phyloP scores from a whole-genome alignment of 345 rosid genomes.

The Camelina neglecta region DNA sequence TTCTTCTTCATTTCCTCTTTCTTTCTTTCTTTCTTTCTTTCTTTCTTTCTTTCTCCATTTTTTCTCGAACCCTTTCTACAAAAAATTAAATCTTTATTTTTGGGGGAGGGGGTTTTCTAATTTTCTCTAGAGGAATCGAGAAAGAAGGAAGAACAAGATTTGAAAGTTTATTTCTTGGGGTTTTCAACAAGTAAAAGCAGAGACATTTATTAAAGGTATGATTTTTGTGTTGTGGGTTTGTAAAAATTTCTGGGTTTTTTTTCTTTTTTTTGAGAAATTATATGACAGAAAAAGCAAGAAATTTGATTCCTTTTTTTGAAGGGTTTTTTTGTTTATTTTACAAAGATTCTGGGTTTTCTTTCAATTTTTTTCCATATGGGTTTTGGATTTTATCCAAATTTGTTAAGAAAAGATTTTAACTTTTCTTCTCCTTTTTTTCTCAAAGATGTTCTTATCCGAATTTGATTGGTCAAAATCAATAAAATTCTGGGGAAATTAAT shows the following conservation, averaged over 20 bases:
- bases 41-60: slow-evolving; percentile 15
- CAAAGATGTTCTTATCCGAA: slow-evolving; percentile 33
- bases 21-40: slow-evolving; percentile 14
- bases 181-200: slow-evolving; percentile 7
- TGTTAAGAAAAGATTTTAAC: slow-evolving; percentile 3
- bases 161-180: not conserved
- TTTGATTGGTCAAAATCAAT: slow-evolving; percentile 16
- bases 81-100: not conserved
- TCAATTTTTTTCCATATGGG: not conserved
- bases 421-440: not conserved
- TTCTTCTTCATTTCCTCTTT: slow-evolving; percentile 41
- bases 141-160: slow-evolving; percentile 6
- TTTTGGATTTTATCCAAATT: slow-evolving; percentile 28
- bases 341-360: slow-evolving; percentile 28
- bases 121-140: slow-evolving; percentile 1
- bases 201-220: slow-evolving; percentile 37
- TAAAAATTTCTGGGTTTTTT: slow-evolving; percentile 16
- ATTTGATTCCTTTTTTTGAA: slow-evolving; percentile 12
- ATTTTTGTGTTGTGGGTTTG: not conserved
- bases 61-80: slow-evolving; percentile 27
- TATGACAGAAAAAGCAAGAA: not conserved
- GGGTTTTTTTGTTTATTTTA: slow-evolving; percentile 28
- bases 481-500: not conserved
- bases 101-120: not conserved
- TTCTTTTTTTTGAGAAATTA: not conserved